phyloP scores from a whole-genome alignment of 106 monocot species.

The Dioscorea dumetorum region DNA sequence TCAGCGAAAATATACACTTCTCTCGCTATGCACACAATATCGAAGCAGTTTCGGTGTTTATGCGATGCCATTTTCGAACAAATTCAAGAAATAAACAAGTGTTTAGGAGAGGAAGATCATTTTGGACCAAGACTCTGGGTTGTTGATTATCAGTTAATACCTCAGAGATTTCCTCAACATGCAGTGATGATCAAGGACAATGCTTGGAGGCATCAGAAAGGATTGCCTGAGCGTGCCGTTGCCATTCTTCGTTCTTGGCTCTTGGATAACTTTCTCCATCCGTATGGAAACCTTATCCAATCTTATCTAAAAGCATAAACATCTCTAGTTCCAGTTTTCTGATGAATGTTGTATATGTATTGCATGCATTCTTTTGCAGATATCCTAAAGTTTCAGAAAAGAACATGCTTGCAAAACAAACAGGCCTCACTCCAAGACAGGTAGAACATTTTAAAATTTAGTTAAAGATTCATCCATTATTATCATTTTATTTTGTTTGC shows the following conservation, averaged over 20 bases:
- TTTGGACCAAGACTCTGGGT: constrained; percentile 55
- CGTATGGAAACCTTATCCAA: constrained; percentile 25
- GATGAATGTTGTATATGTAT: not conserved
- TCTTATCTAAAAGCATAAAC: too few species aligned
- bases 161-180: constrained; percentile 89
- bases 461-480: not conserved
- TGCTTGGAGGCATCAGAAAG: constrained; percentile 91
- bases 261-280: constrained; percentile 97
- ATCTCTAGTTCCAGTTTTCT: not conserved
- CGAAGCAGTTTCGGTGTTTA: constrained; percentile 91
- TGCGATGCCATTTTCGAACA: constrained; percentile 74
- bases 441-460: constrained; percentile 7
- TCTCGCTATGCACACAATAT: constrained; percentile 86
- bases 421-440: constrained; percentile 79
- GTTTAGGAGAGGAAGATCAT: constrained; percentile 66
- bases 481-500: not conserved
- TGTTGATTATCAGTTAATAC: constrained; percentile 86
- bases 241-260: constrained; percentile 94
- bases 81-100: constrained; percentile 47
- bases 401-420: constrained; percentile 75
- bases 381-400: constrained; percentile 88
- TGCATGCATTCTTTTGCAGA: constrained; percentile 15
- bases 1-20: constrained; percentile 84
- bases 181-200: constrained; percentile 87
- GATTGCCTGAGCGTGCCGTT: constrained; percentile 85